Base-by-base conservation (phyloP, 257 asterid species). In the Rubia yunnanensis region DNA sequence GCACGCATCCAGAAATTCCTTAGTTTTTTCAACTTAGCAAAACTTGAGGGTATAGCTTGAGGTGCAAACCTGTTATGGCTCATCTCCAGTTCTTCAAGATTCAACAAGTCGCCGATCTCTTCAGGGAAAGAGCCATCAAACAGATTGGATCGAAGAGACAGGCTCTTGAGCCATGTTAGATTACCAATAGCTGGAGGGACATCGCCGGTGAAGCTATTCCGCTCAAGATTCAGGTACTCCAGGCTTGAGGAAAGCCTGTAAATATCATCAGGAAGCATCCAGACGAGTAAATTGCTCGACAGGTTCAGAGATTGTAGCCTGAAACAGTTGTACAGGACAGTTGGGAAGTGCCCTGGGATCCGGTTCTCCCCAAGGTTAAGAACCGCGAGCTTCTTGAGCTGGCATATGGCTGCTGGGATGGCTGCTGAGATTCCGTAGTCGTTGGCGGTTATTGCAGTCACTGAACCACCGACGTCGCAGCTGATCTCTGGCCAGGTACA, bases 401-500 rank as follows among this genome's bases (percentile, higher is more conserved):
- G 65, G 27, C 76, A 73, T 23, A 73, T 70, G 57, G 63, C 56
- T 15, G 63, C 59, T n/a, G 82, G 78, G 66, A 77, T 61, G 28
- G 69, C 26, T 57, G 50, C 50, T 3, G 67, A 39, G 63, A 73
- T 77, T 18, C 20, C 41, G 0, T 26, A 63, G 18, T 38, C 17
- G 35, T 3, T 9, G 32, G 63, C 34, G 8, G 24, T 26, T 7
- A 77, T 30, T 35, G 41, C 65, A 1, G 90, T 77, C 72, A 92
- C 87, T 0, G 82, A 76, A 64, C 76, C 84, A 5, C n/a, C n/a
- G 30, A 18, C 17, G 78, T n/a, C 27, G 81, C 96, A 92, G 5
- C 66, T 81, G 80, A 92, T 77, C 78, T 76, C 97, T 0, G 87
- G 79, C 98, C 98, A 92, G 2, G 56, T 54, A 81, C 96, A 92